Evolutionary conservation across 176 grass and related monocot genomes (phyloP), one percentile per base, ranked within the genome.

Genomic region (Cocos nucifera): DNA sequence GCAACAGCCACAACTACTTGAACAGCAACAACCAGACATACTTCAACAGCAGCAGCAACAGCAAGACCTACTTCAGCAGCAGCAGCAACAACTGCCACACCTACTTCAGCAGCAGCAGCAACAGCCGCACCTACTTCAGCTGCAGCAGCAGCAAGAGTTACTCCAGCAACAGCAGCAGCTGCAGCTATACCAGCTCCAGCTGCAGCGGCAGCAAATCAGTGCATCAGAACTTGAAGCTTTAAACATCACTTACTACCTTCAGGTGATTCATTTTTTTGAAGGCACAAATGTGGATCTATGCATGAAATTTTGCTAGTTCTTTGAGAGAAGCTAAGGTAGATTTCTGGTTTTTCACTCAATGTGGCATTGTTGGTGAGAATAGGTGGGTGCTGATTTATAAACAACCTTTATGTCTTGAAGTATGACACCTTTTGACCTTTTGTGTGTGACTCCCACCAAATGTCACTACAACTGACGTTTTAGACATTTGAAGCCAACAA

Each of bases 131-230:
- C 77, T 77, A 56, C 85, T 77, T 54, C 69, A 64, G 17, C 72
- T 72, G 53, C 68, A 76, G 29, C 78, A 75, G 22, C 72, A 83
- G 15, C 56, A 80, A 39, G 62, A 79, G 57, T 66, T 79, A 73
- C 72, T 79, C 32, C 61, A 75, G 61, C 82, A 85, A 57, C 64
- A 78, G 64, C 81, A 79, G 59, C 86, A 81, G 32, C 86, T 82
- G 22, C 82, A 77, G 15, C 77, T 78, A 48, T 70, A 71, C 66
- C 76, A 80, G 49, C 61, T 79, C 22, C 88, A 92, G 22, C 88
- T 78, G 50, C 78, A 84, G 15, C 58, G 35, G 21, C 52, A 70
- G 66, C 70, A 73, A 75, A 64, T 61, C 67, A 69, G 56, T 32
- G 73, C 72, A 65, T 75, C 79, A 78, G 74, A 76, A 64, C 32